Conservation (phyloP, 1,139 yeast species). For the Lodderomyces orthopsilosis region DNA sequence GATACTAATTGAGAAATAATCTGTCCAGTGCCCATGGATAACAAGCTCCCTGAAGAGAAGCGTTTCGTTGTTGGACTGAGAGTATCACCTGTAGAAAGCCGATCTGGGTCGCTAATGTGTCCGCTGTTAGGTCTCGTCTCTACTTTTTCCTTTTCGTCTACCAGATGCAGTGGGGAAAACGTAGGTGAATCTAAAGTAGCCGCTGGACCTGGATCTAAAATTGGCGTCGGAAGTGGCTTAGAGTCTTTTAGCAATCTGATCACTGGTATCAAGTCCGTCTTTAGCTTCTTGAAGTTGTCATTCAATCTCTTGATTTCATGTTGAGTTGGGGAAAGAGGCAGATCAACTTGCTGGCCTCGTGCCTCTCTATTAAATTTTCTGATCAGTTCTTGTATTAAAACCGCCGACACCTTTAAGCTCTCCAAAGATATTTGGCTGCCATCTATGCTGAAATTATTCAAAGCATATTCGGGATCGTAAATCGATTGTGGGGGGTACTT, state of each 20-base stretch:
- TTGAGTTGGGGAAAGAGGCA: conserved; percentile 25
- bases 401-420: conserved; percentile 30
- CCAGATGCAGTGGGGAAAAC: conserved; percentile 20
- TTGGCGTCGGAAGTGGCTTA: conserved; percentile 59
- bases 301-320: conserved; percentile 39
- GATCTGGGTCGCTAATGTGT: neutral
- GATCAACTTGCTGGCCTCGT: conserved; percentile 1
- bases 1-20: conserved; percentile 31
- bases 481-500: conserved; percentile 28
- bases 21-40: conserved; percentile 46
- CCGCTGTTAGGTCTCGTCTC: conserved; percentile 10
- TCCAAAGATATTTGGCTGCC: conserved; percentile 37
- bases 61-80: conserved; percentile 45
- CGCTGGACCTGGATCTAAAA: conserved; percentile 39
- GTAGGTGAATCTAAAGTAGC: conserved; percentile 35
- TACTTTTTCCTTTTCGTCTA: conserved; percentile 12
- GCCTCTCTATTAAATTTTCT: conserved; percentile 19
- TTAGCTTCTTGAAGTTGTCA: conserved; percentile 49
- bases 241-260: conserved; percentile 50
- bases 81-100: conserved; percentile 5
- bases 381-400: conserved; percentile 39
- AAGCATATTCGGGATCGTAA: conserved; percentile 29
- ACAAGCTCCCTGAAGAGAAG: conserved; percentile 38
- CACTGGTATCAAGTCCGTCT: conserved; percentile 53
- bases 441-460: conserved; percentile 30